Evolutionary conservation across 179 eudicot species (phyloP), one percentile per base, ranked within the genome.

Genomic region (Silene noctiflora): DNA sequence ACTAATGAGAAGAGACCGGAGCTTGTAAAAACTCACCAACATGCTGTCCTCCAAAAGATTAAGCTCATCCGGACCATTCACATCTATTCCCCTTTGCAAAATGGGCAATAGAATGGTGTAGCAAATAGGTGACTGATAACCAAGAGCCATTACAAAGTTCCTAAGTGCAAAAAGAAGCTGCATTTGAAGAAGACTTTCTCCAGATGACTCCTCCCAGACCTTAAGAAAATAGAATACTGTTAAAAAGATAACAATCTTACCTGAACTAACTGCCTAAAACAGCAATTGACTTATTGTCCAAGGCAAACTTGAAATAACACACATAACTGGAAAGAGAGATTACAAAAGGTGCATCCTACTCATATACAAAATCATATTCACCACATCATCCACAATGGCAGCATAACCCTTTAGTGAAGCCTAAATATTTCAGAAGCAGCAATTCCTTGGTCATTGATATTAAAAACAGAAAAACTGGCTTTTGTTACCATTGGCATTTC

Each of bases 191-290:
- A 92, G 96, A 84, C 97, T 91, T 81, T 94, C 97, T 77, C 90
- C 96, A 69, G 91, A 82, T 67, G 98, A 94, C 76, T 93, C 97
- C 79, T 94, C 98, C 98, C 98, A 94, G 60, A 90, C 91, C 98
- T 94, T 64, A 44, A 77, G 79, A 44, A 39, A 39, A 75, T 39
- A 76, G 27, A 48, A 39, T 62, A 12, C n/a, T 68, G 51, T 73
- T 55, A 78, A 74, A 72, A n/a, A 64, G 35, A 4, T 17, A 27
- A 16, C 20, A 20, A 55, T 48, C 2, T 21, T 9, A 12, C 24
- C 44, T 17, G 20, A 7, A 51, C 27, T 12, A 33, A 33, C 39
- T 33, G 19, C 35, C 71, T 44, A 6, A 53, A 53, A 46, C 46
- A 35, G 42, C 67, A 35, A 56, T 55, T 2, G 19, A 20, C 53